Conservation (phyloP, 1,139 yeast genomes). For the Candida frijolesensis region DNA sequence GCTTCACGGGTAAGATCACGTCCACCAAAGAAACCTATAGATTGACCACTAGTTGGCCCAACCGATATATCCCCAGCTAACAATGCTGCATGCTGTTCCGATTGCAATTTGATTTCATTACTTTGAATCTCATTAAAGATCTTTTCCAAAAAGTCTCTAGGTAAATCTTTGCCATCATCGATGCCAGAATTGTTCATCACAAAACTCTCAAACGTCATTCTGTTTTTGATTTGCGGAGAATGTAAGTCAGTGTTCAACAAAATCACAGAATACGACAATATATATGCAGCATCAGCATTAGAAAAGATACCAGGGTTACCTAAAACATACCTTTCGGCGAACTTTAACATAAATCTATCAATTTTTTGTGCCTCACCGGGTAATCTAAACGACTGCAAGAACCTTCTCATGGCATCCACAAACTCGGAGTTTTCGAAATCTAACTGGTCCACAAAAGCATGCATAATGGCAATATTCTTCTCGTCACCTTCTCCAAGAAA, state of each 20-base stretch:
- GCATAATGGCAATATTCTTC: slow-evolving; percentile 80
- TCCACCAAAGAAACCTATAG: slow-evolving; percentile 71
- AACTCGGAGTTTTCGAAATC: slow-evolving; percentile 71
- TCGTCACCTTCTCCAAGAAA: slow-evolving; percentile 90
- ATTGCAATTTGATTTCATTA: slow-evolving; percentile 85
- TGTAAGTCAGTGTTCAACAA: slow-evolving; percentile 94
- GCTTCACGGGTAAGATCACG: slow-evolving; percentile 82
- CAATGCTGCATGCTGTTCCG: slow-evolving; percentile 93
- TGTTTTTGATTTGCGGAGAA: slow-evolving; percentile 78
- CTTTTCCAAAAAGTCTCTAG: slow-evolving; percentile 66
- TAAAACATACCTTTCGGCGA: slow-evolving; percentile 87
- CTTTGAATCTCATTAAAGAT: slow-evolving; percentile 76
- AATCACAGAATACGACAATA: slow-evolving; percentile 88
- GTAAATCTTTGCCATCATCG: slow-evolving; percentile 86
- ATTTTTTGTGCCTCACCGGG: slow-evolving; percentile 99
- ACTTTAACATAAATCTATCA: slow-evolving; percentile 93
- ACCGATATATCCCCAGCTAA: slow-evolving; percentile 61
- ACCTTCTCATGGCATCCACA: slow-evolving; percentile 83
- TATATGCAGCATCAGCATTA: slow-evolving; percentile 92
- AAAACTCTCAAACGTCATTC: slow-evolving; percentile 89
- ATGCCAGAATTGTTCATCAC: slow-evolving; percentile 88
- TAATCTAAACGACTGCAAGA: slow-evolving; percentile 84
- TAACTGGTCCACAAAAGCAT: slow-evolving; percentile 87
- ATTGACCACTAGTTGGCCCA: slow-evolving; percentile 27
- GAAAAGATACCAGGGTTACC: slow-evolving; percentile 87